These are phyloP conservation scores for Chlorella sp. DNA, from an alignment of 139 green algal genomes.

Conservation along the genomic window DNA sequence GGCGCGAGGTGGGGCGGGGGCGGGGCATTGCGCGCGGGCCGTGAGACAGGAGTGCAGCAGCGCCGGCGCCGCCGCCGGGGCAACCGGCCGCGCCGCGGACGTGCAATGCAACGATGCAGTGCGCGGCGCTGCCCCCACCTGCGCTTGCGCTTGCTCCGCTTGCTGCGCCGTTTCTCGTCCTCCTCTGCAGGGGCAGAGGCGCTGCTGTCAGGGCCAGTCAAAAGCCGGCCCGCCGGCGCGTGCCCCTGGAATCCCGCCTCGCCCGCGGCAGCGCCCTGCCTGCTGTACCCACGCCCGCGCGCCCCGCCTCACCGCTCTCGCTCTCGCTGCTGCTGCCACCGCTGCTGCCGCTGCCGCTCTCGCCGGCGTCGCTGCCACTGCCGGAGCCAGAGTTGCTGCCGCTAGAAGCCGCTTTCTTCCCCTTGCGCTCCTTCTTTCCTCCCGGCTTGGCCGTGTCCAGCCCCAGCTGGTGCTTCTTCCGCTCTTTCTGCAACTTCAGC, in stretches of 20 bases:
- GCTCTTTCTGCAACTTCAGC: slow-evolving; percentile 30
- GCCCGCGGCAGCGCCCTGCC: background rate
- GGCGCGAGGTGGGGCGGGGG: too few species aligned
- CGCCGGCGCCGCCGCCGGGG: too few species aligned
- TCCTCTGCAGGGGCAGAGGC: too few species aligned
- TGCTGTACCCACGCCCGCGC: background rate
- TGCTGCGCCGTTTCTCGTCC: background rate
- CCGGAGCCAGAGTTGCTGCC: background rate
- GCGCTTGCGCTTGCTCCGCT: background rate
- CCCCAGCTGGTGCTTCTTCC: slow-evolving; percentile 15
- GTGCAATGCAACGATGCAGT: too few species aligned
- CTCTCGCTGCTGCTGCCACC: slow-evolving; percentile 13
- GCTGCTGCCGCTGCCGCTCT: slow-evolving; percentile 3
- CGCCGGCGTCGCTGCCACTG: background rate
- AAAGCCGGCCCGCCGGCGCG: too few species aligned
- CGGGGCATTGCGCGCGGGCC: too few species aligned
- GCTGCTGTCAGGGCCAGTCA: too few species aligned
- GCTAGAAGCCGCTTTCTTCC: background rate
- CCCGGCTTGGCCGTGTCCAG: slow-evolving; percentile 14
- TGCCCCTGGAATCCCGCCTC: too few species aligned
- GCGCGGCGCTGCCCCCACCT: too few species aligned
- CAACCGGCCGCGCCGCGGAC: too few species aligned
- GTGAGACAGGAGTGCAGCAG: too few species aligned
- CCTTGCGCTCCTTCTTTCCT: slow-evolving; percentile 13
- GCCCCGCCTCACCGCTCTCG: background rate